phyloP scores from a whole-genome alignment of 371 early-diverging fungal species.

The Chytridiales sp. region DNA sequence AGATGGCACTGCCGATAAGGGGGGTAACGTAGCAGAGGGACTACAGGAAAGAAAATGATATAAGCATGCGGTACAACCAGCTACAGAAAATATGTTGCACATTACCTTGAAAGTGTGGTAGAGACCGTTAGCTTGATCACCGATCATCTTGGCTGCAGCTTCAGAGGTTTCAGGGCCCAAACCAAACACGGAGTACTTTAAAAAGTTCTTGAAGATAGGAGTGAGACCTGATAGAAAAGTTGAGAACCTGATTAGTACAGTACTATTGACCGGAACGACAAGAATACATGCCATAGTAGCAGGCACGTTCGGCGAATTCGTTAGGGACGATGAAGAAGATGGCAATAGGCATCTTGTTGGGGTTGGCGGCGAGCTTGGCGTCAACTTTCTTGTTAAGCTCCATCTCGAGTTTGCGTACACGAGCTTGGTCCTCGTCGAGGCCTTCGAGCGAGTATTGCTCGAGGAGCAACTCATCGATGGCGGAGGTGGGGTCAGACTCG shows the following conservation, averaged over 20 bases:
- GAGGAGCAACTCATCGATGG: too few species aligned
- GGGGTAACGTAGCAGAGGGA: conserved; percentile 65
- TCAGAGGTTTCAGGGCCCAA: background rate
- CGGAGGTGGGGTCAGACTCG: too few species aligned
- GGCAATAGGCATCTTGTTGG: conserved; percentile 29
- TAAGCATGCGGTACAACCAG: too few species aligned
- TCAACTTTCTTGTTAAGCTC: conserved; percentile 35
- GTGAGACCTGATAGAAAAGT: conserved; percentile 27
- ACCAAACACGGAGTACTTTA: too few species aligned
- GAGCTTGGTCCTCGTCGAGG: too few species aligned
- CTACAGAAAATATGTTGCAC: conserved; percentile 2
- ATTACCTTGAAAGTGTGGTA: conserved; percentile 15
- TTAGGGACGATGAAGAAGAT: conserved; percentile 36
- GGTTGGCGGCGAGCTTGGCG: conserved; percentile 25
- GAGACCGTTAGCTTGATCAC: background rate
- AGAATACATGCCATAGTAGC: too few species aligned
- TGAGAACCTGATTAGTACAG: background rate
- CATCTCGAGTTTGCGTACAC: conserved; percentile 22
- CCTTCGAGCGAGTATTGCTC: too few species aligned
- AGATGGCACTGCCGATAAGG: conserved; percentile 62
- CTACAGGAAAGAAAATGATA: conserved; percentile 52
- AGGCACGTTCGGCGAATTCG: conserved; percentile 36
- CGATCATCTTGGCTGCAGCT: background rate
- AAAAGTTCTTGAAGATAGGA: conserved; percentile 41
- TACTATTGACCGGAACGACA: too few species aligned